Conservation (phyloP, 2,329 filamentous ascomycete genomes). For the Alternaria atra region DNA sequence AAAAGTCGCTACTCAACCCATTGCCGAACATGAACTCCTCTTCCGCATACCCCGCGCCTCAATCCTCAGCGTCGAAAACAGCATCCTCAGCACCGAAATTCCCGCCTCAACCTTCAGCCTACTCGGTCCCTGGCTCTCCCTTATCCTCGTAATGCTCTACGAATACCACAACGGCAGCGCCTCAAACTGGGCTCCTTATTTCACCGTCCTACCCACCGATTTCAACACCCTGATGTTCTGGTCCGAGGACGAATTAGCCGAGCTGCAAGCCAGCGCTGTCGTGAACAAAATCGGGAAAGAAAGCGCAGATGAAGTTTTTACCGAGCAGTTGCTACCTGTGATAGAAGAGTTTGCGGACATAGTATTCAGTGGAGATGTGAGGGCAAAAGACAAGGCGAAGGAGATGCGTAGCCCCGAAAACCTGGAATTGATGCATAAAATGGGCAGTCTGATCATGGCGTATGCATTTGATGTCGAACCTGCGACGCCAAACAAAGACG, state of each 20-base stretch:
- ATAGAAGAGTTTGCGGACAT: conserved; percentile 51
- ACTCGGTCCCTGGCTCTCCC: conserved; percentile 60
- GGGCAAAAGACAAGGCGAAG: conserved; percentile 41
- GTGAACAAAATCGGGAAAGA: conserved; percentile 77
- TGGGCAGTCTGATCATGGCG: conserved; percentile 90
- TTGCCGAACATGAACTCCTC: conserved; percentile 76
- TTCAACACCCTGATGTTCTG: conserved; percentile 96
- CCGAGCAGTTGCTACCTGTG: conserved; percentile 64
- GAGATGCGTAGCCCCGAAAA: conserved; percentile 60
- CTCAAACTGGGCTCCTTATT: conserved; percentile 81
- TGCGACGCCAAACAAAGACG: conserved; percentile 55
- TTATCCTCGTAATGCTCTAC: conserved; percentile 83
- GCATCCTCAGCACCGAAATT: conserved; percentile 68
- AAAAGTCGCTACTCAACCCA: conserved; percentile 74
- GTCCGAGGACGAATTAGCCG: conserved; percentile 72
- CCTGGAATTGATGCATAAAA: conserved; percentile 72
- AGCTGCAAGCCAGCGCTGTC: conserved; percentile 81
- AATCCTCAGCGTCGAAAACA: conserved; percentile 78
- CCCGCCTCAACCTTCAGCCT: conserved; percentile 41
- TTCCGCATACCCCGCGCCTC: conserved; percentile 79
- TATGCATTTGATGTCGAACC: conserved; percentile 86
- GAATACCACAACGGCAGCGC: conserved; percentile 68
- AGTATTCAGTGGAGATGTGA: conserved; percentile 52
- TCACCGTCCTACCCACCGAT: conserved; percentile 72
- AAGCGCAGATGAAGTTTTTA: conserved; percentile 75